Base-by-base conservation (phyloP, 805 yeast species). In the Lipomyces sp. region DNA sequence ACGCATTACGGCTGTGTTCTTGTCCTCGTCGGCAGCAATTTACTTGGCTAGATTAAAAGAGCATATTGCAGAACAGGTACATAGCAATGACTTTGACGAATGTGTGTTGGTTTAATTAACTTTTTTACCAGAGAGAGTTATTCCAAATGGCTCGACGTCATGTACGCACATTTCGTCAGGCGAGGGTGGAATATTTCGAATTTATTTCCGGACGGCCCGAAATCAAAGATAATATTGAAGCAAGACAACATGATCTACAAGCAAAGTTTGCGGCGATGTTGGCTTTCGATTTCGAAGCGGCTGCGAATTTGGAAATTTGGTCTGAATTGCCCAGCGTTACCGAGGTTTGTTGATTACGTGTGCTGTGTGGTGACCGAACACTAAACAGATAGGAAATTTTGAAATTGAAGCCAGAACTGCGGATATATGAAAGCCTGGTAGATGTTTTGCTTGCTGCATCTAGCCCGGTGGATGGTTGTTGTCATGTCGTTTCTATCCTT, bases 231-330 rank as follows among this genome's bases (percentile, higher is more conserved):
- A n/a, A 45, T 35, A 33, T 34, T 5, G 57, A 50, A 11, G 24
- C 15, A 32, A 42, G 30, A 33, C 24, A 56, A 13, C 33, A 18
- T 15, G 61, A 58, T 34, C 29, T 62, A 53, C 15, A 29, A 4
- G 50, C 33, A 24, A 62, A 57, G 62, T 13, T 18, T 42, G 62
- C 57, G 7, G 58, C 59, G 24, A 54, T 63, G 60, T 42, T 64
- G 8, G 34, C 63, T n/a, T 62, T 64, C 5, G 62, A 64, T 15
- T 67, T 67, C 32, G 70, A 67, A 55, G 67, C 70, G 10, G 53
- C 60, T 4, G 67, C 64, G 8, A 56, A 42, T 34, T 45, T 64
- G 18, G 58, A 64, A 11, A 24, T 33, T 30, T 66, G 69, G 69
- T n/a, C 29, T 7, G 56, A 59, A 37, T 37, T 66, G 29, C 50